A percentile compares a stretch with the other conserved stretches of the same genome.
These are phyloP conservation scores for Talaromyces sp. DNA, from an alignment of 2,329 filamentous ascomycete genomes.

Conservation along the genomic window DNA sequence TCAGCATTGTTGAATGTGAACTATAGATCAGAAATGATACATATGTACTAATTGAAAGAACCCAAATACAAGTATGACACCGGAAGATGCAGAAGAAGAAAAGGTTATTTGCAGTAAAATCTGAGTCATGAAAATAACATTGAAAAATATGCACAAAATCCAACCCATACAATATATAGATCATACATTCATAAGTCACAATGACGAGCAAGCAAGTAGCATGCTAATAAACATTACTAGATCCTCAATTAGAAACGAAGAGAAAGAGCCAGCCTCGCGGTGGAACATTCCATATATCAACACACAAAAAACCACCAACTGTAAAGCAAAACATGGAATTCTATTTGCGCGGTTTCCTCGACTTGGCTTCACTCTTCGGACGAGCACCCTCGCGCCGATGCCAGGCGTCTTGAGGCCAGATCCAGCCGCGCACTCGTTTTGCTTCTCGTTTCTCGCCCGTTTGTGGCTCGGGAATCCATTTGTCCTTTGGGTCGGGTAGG, in stretches of 20 bases:
- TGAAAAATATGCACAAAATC: neutral
- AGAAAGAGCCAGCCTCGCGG: neutral
- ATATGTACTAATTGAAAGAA: neutral
- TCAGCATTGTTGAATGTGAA: too few relatives aligned
- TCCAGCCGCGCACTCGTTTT: conserved; percentile 57
- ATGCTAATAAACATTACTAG: neutral
- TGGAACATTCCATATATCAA: neutral
- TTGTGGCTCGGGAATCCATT: conserved; percentile 58
- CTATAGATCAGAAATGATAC: neutral
- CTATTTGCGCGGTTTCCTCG: conserved; percentile 35
- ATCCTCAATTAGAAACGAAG: neutral
- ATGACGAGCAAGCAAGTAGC: neutral
- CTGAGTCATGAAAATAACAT: neutral
- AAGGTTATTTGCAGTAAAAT: neutral
- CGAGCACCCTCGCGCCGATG: conserved; percentile 49
- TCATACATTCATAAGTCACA: neutral
- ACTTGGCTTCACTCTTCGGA: conserved; percentile 19
- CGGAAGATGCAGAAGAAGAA: neutral
- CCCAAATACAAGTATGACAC: too few relatives aligned
- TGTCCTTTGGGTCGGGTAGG: conserved; percentile 50
- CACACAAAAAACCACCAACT: neutral
- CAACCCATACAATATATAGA: neutral
- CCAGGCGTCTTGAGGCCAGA: conserved; percentile 57
- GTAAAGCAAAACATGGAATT: neutral
- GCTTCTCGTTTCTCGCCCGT: conserved; percentile 57